A percentile compares a stretch with the other conserved stretches of the same genome.
These are phyloP conservation scores for Camelina neglecta DNA, from an alignment of 345 rosid species.

Conservation along the genomic window DNA sequence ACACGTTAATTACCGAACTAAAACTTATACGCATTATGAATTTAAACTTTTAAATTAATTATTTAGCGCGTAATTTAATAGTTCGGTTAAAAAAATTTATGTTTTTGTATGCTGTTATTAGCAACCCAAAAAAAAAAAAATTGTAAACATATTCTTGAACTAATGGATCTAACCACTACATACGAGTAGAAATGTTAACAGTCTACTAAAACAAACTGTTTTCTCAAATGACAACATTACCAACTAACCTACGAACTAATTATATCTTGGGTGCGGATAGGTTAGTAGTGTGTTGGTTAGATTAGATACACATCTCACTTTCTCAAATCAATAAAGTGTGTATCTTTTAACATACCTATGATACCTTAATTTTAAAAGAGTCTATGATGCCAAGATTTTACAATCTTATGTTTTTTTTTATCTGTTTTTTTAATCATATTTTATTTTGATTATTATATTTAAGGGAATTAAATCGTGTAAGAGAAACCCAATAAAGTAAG, in stretches of 20 bases:
- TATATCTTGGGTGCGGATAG: not conserved
- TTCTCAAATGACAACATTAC: conserved; percentile 3
- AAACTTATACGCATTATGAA: too few relatives aligned
- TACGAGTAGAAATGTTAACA: not conserved
- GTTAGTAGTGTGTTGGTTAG: conserved; percentile 41
- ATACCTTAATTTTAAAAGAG: conserved; percentile 30
- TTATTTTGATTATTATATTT: conserved; percentile 3
- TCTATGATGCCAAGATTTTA: conserved; percentile 30
- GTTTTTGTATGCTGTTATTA: too few relatives aligned
- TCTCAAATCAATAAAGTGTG: conserved; percentile 27
- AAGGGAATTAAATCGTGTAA: conserved; percentile 14
- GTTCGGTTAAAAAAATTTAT: not conserved
- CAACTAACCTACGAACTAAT: conserved; percentile 16
- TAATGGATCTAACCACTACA: not conserved
- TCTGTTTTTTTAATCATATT: not conserved
- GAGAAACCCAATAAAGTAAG: conserved; percentile 38
- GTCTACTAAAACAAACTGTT: not conserved
- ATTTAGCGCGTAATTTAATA: not conserved
- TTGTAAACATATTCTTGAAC: not conserved
- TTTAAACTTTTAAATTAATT: not conserved
- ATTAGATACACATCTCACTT: conserved; percentile 19
- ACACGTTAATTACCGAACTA: too few relatives aligned
- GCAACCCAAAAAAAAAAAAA: too few relatives aligned
- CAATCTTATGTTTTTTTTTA: conserved; percentile 8
- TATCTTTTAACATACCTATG: conserved; percentile 25